Base-by-base conservation (phyloP, 2,329 filamentous ascomycete genomes). In the Aspergillus fijiensis region DNA sequence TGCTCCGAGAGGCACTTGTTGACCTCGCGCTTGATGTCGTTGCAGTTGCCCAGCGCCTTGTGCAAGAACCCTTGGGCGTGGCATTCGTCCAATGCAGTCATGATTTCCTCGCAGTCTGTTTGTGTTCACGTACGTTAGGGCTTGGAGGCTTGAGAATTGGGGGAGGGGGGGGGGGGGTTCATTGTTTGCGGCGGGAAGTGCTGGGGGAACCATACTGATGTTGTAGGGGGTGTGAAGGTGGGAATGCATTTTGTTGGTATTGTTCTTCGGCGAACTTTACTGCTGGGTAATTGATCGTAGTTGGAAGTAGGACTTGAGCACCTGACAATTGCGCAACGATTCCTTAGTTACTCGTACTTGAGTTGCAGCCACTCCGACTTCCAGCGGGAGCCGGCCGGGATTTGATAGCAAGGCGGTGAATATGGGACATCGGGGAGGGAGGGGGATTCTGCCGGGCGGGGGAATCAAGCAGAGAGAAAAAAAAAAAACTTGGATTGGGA, bases 171-270 rank as follows among this genome's bases (percentile, higher is more conserved):
- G 27, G 7, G 5, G 27, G 1, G 2, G 21, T 21, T 21, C 21
- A 27, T 27, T 29, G 27, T 29, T 29, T 29, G 48, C 48, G 29
- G 35, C 31, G 52, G 55, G 72, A 49, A 75, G 21, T 21, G 21
- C 2, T 21, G 27, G 27, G 27, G 27, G 7, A 3, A 6, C 27
- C 27, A 29, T 84, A 96, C 94, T 93, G 68, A 86, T 83, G 69
- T 96, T 96, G 74, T 96, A 89, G 75, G 95, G 92, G 29, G 92
- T 96, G 74, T 98, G 93, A 2, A 99, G 82, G 80, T 97, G 94
- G 57, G 95, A 96, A 91, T 99, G 95, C 95, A 99, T 99, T 49
- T 70, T 85, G 75, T 5, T 4, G 23, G 11, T 3, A 31, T 55
- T 31, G 55, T 56, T 56, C 27, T 21, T 69, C 11, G 33, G 35